These are phyloP conservation scores for Candida maesae DNA, from an alignment of 805 yeast genomes.

Conservation along the genomic window DNA sequence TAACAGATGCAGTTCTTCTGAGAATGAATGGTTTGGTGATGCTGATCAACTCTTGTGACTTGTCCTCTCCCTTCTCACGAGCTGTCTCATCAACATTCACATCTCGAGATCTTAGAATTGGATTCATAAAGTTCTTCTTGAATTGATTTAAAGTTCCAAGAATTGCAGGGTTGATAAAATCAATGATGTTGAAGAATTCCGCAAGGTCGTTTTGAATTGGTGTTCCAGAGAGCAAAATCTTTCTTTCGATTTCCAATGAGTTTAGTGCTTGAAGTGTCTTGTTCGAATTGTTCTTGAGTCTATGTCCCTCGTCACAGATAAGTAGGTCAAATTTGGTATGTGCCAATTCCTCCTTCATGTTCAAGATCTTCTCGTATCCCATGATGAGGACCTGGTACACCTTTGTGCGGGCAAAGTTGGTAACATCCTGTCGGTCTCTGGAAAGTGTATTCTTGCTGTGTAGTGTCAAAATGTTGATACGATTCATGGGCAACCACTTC, in stretches of 20 bases:
- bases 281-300: conserved; percentile 71
- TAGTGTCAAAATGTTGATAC: conserved; percentile 62
- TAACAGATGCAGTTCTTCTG: conserved; percentile 62
- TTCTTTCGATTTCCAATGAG: conserved; percentile 34
- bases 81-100: conserved; percentile 44
- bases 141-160: conserved; percentile 60
- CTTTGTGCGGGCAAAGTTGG: conserved; percentile 45
- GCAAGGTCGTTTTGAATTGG: conserved; percentile 89
- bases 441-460: conserved; percentile 44
- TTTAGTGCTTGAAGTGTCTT: conserved; percentile 65
- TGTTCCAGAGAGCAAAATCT: conserved; percentile 78
- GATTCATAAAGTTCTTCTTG: conserved; percentile 60
- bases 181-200: conserved; percentile 77
- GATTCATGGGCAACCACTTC: conserved; percentile 68
- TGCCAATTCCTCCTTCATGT: conserved; percentile 46
- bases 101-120: conserved; percentile 72
- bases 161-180: conserved; percentile 81
- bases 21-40: conserved; percentile 65
- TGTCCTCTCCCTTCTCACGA: conserved; percentile 53
- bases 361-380: conserved; percentile 80
- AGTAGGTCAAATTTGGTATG: conserved; percentile 54
- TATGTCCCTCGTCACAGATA: conserved; percentile 91
- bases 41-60: conserved; percentile 58
- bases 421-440: conserved; percentile 38
- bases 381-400: conserved; percentile 81